Base-by-base conservation (phyloP, 768 basidiomycete species). In the Lactarius sanguifluus region DNA sequence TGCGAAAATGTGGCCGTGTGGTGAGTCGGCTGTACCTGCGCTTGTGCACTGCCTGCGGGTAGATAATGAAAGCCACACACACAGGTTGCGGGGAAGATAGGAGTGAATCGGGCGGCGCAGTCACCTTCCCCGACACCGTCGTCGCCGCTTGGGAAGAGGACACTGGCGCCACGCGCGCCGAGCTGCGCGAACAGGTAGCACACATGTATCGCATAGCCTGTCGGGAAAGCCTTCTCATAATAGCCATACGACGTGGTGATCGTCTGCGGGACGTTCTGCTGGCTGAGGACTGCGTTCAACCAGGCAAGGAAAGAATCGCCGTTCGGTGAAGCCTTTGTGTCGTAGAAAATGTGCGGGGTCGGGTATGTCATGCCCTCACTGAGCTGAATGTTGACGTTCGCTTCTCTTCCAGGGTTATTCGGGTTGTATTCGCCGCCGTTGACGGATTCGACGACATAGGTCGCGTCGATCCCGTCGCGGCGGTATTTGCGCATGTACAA, bases 401-500 rank as follows among this genome's bases (percentile, higher is more conserved):
- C n/a, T 16, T 47, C 45, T 4, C 12, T 10, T n/a, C 5, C n/a
- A 3, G n/a, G 45, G 20, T 23, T n/a, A 0, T 4, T 23, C n/a
- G n/a, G n/a, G 20, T 47, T 10, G 5, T 23, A 47, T 20, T 1
- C 8, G n/a, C 45, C 45, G 10, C n/a, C 45, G 10, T 47, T 47
- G 45, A 23, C 5, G 10, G 0, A 0, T 20, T 0, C n/a, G 12
- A 47, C 45, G 1, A 0, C 1, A 5, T 1, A 47, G n/a, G 3
- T 5, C 45, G 20, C 45, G n/a, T 47, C 3, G 8, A 47, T n/a
- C 45, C 45, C 45, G 3, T 47, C 45, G 20, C 10, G 3, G 45
- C 45, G 45, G 10, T 47, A 47, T 47, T 10, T 47, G 20, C 9
- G 45, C 45, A 47, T 47, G n/a, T 9, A 47, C n/a, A 0, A 10